Conservation (phyloP, 768 basidiomycete species). For the Sutorius australiensis region DNA sequence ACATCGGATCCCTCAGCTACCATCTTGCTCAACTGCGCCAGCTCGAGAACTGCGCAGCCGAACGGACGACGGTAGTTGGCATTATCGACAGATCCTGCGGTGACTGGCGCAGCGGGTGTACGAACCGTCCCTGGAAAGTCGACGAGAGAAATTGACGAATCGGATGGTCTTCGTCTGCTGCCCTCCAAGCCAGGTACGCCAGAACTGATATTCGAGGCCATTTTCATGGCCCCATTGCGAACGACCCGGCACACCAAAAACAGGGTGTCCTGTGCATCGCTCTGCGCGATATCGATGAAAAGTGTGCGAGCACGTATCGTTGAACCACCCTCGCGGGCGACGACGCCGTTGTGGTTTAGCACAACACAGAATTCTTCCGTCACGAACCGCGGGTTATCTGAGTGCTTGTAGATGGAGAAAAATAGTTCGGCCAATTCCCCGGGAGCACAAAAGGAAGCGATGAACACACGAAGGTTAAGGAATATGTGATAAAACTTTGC, state of each 20-base stretch:
- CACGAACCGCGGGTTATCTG: conserved; percentile 71
- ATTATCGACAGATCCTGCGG: conserved; percentile 32
- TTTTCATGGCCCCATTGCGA: conserved; percentile 81
- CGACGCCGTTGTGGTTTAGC: conserved; percentile 87
- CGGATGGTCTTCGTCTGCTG: conserved; percentile 50
- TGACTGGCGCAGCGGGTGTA: conserved; percentile 20
- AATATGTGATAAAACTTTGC: conserved; percentile 86
- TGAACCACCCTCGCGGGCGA: conserved; percentile 71
- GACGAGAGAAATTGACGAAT: conserved; percentile 41
- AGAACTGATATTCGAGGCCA: conserved; percentile 53
- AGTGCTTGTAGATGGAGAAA: conserved; percentile 89
- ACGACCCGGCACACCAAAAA: conserved; percentile 91
- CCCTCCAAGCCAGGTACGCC: conserved; percentile 38
- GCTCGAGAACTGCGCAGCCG: conserved; percentile 91
- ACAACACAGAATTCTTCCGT: conserved; percentile 91
- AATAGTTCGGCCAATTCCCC: conserved; percentile 92
- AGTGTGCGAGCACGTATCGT: conserved; percentile 67
- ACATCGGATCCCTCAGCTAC: conserved; percentile 60
- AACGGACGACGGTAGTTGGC: conserved; percentile 79
- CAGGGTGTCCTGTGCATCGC: conserved; percentile 81
- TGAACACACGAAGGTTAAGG: conserved; percentile 88
- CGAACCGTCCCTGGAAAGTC: conserved; percentile 29
- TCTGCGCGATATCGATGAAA: conserved; percentile 83
- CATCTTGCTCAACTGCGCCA: conserved; percentile 71
- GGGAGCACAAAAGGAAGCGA: conserved; percentile 83